phyloP scores from a whole-genome alignment of 495 filamentous ascomycete genomes.

The Aeminium ludgeri region DNA sequence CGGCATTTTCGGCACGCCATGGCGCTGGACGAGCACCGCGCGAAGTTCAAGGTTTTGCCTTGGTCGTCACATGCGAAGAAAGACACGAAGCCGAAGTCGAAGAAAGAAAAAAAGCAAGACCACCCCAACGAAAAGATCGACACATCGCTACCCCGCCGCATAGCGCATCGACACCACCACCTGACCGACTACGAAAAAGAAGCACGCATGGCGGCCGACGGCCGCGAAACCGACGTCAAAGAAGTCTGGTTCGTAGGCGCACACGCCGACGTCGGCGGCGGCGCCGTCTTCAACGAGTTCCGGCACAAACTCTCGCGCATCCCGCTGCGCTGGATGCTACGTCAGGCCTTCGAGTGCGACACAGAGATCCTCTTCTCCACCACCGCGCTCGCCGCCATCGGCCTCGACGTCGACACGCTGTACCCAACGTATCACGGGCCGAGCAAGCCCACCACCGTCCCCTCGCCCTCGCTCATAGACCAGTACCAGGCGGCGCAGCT shows the following conservation, averaged over 20 bases:
- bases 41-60: conserved; percentile 24
- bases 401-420: conserved; percentile 22
- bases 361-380: conserved; percentile 26
- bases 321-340: conserved; percentile 28
- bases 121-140: not conserved
- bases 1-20: conserved; percentile 26
- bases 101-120: not conserved
- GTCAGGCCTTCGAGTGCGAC: conserved; percentile 27
- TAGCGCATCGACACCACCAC: not conserved
- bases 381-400: conserved; percentile 19
- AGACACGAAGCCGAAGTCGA: too few species aligned
- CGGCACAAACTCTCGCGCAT: conserved; percentile 33
- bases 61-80: too few species aligned
- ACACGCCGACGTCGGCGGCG: conserved; percentile 26
- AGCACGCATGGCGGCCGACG: not conserved
- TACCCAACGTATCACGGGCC: conserved; percentile 19
- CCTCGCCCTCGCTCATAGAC: conserved; percentile 18
- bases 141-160: too few species aligned
- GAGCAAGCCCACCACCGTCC: conserved; percentile 12
- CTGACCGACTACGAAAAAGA: not conserved
- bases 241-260: conserved; percentile 28
- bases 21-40: conserved; percentile 26
- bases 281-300: conserved; percentile 20
- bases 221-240: conserved; percentile 18
- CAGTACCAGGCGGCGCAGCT: conserved; percentile 13